phyloP scores from a whole-genome alignment of 306 rosid genomes.

The Betula pendula region DNA sequence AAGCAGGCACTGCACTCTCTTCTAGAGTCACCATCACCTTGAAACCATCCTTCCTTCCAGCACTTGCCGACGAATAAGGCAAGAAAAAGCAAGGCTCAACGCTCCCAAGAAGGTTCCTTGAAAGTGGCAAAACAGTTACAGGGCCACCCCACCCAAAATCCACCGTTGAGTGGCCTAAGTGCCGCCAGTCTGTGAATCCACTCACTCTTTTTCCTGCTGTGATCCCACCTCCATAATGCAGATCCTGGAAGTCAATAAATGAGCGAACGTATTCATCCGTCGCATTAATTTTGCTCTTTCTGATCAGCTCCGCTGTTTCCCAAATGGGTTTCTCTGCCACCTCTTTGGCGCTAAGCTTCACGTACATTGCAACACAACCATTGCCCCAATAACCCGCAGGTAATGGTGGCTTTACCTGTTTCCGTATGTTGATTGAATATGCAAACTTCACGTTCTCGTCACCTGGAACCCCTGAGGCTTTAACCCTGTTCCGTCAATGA shows the following conservation, averaged over 20 bases:
- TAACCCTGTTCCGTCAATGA: slow-evolving; percentile 45
- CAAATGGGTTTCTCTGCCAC: slow-evolving; percentile 56
- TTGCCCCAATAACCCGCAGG: slow-evolving; percentile 84
- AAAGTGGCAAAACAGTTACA: slow-evolving; percentile 74
- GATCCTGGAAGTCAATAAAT: slow-evolving; percentile 62
- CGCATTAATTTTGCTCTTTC: slow-evolving; percentile 69
- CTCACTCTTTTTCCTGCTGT: slow-evolving; percentile 69
- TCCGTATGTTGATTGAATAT: slow-evolving; percentile 63
- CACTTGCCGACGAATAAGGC: slow-evolving; percentile 55
- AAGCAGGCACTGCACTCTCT: slow-evolving; percentile 56
- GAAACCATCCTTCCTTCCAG: slow-evolving; percentile 50
- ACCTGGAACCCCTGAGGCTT: slow-evolving; percentile 39
- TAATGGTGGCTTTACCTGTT: slow-evolving; percentile 53
- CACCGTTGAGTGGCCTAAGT: slow-evolving; percentile 75
- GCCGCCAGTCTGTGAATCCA: slow-evolving; percentile 95
- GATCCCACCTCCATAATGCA: slow-evolving; percentile 62
- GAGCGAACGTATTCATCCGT: slow-evolving; percentile 71
- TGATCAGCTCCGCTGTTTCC: slow-evolving; percentile 68
- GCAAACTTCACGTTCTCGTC: slow-evolving; percentile 67
- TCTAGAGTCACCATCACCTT: slow-evolving; percentile 57
- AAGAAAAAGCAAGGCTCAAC: slow-evolving; percentile 82
- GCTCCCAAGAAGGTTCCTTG: slow-evolving; percentile 66
- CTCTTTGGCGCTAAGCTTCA: slow-evolving; percentile 48
- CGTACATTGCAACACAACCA: slow-evolving; percentile 81
- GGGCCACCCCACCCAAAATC: slow-evolving; percentile 99